phyloP scores from a whole-genome alignment of 2,329 filamentous ascomycete species.

The Sporothrix globosa region DNA sequence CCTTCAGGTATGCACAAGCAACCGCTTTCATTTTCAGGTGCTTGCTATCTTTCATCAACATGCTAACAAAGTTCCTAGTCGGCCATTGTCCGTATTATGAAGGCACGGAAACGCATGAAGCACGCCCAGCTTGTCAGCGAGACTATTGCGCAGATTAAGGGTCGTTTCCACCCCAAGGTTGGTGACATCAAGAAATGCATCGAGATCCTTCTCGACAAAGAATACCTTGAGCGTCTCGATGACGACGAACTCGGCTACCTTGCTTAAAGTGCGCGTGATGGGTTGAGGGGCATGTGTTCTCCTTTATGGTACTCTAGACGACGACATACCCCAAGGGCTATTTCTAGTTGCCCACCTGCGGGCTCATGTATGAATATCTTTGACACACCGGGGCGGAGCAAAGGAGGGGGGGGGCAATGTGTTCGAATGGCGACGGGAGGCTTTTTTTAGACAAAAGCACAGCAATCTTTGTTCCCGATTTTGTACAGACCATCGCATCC shows the following conservation, averaged over 20 bases:
- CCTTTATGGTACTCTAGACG: neutral
- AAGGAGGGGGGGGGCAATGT: neutral
- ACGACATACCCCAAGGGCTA: neutral
- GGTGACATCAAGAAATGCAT: slow-evolving; percentile 99
- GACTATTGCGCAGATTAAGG: slow-evolving; percentile 92
- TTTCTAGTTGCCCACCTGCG: neutral
- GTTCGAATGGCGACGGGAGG: neutral
- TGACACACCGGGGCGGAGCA: neutral
- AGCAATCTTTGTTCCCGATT: neutral
- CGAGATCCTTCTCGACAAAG: slow-evolving; percentile 97
- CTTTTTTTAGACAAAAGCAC: slow-evolving; percentile 25
- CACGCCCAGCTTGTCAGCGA: slow-evolving; percentile 92
- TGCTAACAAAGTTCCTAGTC: slow-evolving; percentile 61
- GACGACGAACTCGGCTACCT: slow-evolving; percentile 94
- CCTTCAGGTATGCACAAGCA: slow-evolving; percentile 73
- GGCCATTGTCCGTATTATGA: slow-evolving; percentile 99
- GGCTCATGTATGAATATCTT: slow-evolving; percentile 23
- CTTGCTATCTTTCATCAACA: neutral
- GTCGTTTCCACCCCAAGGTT: slow-evolving; percentile 89
- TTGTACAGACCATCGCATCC: neutral
- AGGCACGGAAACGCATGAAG: slow-evolving; percentile 98
- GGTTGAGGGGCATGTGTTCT: neutral
- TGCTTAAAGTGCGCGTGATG: slow-evolving; percentile 59
- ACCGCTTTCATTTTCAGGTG: neutral
- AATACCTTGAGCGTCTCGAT: slow-evolving; percentile 94